Base-by-base conservation (phyloP, 495 filamentous ascomycete genomes). In the Parathielavia hyrcaniae region DNA sequence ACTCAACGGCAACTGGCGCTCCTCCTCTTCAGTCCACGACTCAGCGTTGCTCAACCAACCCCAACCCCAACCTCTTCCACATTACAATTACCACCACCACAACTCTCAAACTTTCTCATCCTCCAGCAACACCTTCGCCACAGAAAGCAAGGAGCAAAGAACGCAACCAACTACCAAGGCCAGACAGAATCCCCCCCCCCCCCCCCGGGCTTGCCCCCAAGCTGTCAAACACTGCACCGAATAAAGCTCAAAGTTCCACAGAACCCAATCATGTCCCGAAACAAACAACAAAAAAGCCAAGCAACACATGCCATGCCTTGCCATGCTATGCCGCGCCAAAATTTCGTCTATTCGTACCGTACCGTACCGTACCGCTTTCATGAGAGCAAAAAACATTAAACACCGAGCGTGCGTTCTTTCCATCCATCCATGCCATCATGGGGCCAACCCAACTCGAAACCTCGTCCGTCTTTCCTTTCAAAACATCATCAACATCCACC, bases 241-340 rank as follows among this genome's bases (percentile, higher is more conserved):
- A 30, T 19, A 54, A 32, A 34, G 34, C 40, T 45, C 36, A 11
- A 26, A 11, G 36, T 23, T 51, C 36, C 47, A 17, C n/a, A n/a
- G n/a, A n/a, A n/a, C 55, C 55, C 11, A 20, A 56, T 56, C 53
- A 43, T 48, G 50, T 53, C 43, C 26, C 40, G 16, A 54, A 49
- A 54, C 32, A 55, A 36, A 11, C 20, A 13, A 12, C 4, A 2
- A 46, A 44, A 35, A 50, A 57, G 26, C 6, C 26, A 30, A 30
- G 54, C 50, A 57, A 46, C 38, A 50, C 54, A 56, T 48, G 54
- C 47, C 55, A 35, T 57, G n/a, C n/a, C n/a, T n/a, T n/a, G n/a
- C n/a, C n/a, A n/a, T 48, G 54, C 47, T 46, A 35, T 57, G 55
- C 55, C 55, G 50, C 43, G 35, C 19, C 26, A 26, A 30, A 30